A percentile compares a stretch with the other conserved stretches of the same genome.
Evolutionary conservation across 192 early-diverging fungal species (phyloP).

Genomic region (Phlyctochytrium bullatum): DNA sequence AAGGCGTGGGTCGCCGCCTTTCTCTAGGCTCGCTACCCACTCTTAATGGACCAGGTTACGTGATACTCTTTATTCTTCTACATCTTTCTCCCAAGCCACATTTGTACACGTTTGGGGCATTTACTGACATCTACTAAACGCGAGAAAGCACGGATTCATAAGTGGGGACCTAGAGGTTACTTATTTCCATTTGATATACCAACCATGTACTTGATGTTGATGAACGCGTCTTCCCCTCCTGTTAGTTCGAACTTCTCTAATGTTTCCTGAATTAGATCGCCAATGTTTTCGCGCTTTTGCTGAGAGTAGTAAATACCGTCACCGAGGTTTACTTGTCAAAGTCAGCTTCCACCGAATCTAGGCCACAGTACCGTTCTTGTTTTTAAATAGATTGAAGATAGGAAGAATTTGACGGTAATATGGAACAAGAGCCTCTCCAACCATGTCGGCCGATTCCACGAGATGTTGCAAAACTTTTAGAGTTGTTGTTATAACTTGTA

Average conservation of each 20-base stretch:
- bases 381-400: conserved; percentile 64
- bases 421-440: conserved; percentile 61
- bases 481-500: conserved; percentile 61
- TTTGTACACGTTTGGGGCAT: too few relatives aligned
- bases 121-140: conserved; percentile 29
- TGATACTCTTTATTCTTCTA: too few relatives aligned
- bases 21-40: too few relatives aligned
- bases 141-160: conserved; percentile 39
- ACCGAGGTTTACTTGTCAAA: conserved; percentile 55
- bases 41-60: too few relatives aligned
- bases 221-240: conserved; percentile 66
- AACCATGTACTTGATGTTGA: conserved; percentile 70
- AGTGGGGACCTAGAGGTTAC: conserved; percentile 27
- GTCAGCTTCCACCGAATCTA: conserved; percentile 1
- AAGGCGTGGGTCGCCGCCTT: too few relatives aligned
- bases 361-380: conserved; percentile 52
- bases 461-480: conserved; percentile 61
- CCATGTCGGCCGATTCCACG: conserved; percentile 64
- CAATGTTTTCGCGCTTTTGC: conserved; percentile 66
- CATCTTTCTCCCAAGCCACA: too few relatives aligned
- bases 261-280: conserved; percentile 64
- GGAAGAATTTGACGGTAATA: conserved; percentile 65
- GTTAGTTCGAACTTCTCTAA: conserved; percentile 65
- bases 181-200: not conserved
- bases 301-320: conserved; percentile 67